Percentiles rank a stretch among this genome's conserved stretches.
Evolutionary conservation across 495 filamentous ascomycete species (phyloP).

Genomic region (Articulospora tetracladia): DNA sequence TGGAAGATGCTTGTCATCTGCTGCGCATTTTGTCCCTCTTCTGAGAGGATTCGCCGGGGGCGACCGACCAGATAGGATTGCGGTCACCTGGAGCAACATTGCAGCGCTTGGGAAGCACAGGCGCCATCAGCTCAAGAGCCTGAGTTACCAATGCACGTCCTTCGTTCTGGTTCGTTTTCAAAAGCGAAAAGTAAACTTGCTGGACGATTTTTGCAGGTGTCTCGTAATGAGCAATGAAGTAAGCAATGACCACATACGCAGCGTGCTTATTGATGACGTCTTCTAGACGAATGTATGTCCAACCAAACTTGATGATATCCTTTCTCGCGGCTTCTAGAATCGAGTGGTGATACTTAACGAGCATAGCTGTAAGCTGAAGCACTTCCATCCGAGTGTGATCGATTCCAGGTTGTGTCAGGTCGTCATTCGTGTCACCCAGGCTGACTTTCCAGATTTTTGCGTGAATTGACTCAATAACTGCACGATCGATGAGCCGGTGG

Average conservation of each 20-base stretch:
- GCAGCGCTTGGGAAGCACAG: conserved; percentile 79
- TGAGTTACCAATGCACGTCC: conserved; percentile 89
- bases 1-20: conserved; percentile 97
- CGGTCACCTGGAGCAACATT: conserved; percentile 40
- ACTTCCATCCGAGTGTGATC: conserved; percentile 97
- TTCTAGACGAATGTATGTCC: conserved; percentile 96
- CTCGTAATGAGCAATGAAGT: conserved; percentile 96
- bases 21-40: conserved; percentile 95
- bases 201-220: conserved; percentile 93
- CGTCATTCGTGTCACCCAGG: conserved; percentile 77
- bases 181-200: conserved; percentile 85
- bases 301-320: conserved; percentile 98
- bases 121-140: conserved; percentile 88
- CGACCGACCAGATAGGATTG: conserved; percentile 79
- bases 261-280: conserved; percentile 99
- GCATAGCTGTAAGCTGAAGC: conserved; percentile 86
- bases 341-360: conserved; percentile 87
- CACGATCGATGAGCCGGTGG: conserved; percentile 78
- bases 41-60: conserved; percentile 88
- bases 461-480: conserved; percentile 86
- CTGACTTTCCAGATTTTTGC: conserved; percentile 93
- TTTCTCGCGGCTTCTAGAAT: conserved; percentile 88
- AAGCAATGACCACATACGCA: conserved; percentile 93
- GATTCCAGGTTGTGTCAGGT: conserved; percentile 78
- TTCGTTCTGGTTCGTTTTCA: conserved; percentile 93